Percentiles rank a stretch among this genome's conserved stretches.
These are phyloP conservation scores for Anisodus tanguticus DNA, from an alignment of 257 asterid genomes.

Conservation along the genomic window DNA sequence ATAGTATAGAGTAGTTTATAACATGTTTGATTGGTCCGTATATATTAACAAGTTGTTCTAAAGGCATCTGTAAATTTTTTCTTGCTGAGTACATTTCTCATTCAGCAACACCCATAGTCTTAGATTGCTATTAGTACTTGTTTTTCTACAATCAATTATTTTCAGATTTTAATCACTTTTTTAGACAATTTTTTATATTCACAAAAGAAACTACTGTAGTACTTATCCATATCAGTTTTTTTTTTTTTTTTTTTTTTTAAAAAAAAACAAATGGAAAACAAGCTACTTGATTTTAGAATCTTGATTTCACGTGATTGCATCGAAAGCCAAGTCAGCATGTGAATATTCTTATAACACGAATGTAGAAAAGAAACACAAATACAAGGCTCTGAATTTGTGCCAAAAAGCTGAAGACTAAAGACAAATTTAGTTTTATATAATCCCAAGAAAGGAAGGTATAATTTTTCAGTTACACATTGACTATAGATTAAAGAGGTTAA, in stretches of 20 bases:
- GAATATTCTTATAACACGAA: background rate
- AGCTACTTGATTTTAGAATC: background rate
- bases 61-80: background rate
- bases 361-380: conserved; percentile 21
- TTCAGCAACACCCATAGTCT: background rate
- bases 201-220: background rate
- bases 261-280: background rate
- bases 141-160: background rate
- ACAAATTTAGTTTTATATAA: conserved; percentile 15
- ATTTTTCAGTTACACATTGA: conserved; percentile 17
- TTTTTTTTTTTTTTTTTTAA: no score
- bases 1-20: background rate
- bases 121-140: background rate
- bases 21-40: background rate
- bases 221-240: background rate
- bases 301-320: conserved; percentile 21
- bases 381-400: background rate
- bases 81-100: background rate
- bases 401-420: conserved; percentile 8
- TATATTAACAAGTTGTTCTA: background rate
- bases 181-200: background rate
- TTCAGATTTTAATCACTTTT: background rate
- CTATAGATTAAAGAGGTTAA: background rate
- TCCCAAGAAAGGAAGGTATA: conserved; percentile 13
- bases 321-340: conserved; percentile 4